Evolutionary conservation across 306 rosid genomes (phyloP).

Genomic region (Sechiopsis laciniata): DNA sequence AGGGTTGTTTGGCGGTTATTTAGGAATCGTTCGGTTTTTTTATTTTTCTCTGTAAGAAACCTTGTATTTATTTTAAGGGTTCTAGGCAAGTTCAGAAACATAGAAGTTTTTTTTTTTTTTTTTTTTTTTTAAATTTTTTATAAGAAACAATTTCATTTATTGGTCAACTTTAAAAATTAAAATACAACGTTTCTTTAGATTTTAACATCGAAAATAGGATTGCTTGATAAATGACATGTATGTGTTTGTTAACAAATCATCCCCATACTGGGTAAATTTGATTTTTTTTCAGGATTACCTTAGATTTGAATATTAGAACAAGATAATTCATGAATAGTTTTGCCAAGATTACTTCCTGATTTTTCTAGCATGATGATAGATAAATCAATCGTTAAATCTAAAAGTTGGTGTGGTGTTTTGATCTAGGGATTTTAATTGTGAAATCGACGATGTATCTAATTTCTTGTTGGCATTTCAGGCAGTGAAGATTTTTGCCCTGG

Average conservation of each 20-base stretch:
- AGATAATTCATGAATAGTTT: neutral
- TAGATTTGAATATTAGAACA: neutral
- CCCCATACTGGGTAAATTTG: neutral
- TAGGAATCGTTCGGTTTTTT: neutral
- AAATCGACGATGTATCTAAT: conserved; percentile 1
- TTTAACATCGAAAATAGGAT: neutral
- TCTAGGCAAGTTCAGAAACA: neutral
- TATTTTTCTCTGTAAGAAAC: neutral
- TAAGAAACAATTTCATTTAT: no score
- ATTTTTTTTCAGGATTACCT: neutral
- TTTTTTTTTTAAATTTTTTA: no score
- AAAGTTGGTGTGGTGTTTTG: neutral
- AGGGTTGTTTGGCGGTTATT: neutral
- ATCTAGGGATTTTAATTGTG: neutral
- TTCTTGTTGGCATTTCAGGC: conserved; percentile 46
- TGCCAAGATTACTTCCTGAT: neutral
- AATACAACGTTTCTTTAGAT: no score
- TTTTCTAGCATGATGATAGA: neutral
- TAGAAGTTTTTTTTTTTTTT: neutral
- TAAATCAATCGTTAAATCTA: neutral
- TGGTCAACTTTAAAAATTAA: no score
- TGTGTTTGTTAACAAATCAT: neutral
- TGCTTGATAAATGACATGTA: neutral
- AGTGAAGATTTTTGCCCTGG: conserved; percentile 65
- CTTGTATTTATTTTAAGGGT: neutral